These are phyloP conservation scores for Eucalyptus regnans DNA, from an alignment of 345 rosid genomes.

Conservation along the genomic window DNA sequence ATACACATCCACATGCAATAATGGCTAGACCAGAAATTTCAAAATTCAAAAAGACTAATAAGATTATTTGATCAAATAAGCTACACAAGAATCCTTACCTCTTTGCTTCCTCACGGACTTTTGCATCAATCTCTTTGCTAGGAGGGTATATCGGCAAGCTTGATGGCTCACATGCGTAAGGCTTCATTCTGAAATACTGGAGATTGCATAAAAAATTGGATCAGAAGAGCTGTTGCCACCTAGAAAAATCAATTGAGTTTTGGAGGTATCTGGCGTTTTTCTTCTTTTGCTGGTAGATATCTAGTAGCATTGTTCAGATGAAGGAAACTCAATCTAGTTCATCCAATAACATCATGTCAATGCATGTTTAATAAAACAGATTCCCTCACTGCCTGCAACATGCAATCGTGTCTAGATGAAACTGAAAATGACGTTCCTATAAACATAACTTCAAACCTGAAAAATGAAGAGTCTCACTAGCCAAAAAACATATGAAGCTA, in stretches of 20 bases:
- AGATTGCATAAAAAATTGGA: not conserved
- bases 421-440: not conserved
- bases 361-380: not conserved
- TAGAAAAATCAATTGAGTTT: not conserved
- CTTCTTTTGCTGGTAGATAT: not conserved
- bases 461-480: not conserved
- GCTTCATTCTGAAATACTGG: conserved; percentile 79
- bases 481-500: not conserved
- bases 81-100: conserved; percentile 29
- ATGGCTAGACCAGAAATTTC: not conserved
- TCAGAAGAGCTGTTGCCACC: not conserved
- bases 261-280: not conserved
- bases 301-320: not conserved
- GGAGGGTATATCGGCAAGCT: conserved; percentile 89
- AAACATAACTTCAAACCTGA: not conserved
- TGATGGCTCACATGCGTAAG: conserved; percentile 92
- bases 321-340: not conserved
- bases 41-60: not conserved
- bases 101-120: conserved; percentile 59
- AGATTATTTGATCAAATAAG: not conserved
- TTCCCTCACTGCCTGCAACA: not conserved
- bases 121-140: conserved; percentile 90
- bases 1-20: not conserved
- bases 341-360: not conserved
- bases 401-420: not conserved